Evolutionary conservation across 2,329 filamentous ascomycete genomes (phyloP).

Genomic region (Elsinoe arachidis): DNA sequence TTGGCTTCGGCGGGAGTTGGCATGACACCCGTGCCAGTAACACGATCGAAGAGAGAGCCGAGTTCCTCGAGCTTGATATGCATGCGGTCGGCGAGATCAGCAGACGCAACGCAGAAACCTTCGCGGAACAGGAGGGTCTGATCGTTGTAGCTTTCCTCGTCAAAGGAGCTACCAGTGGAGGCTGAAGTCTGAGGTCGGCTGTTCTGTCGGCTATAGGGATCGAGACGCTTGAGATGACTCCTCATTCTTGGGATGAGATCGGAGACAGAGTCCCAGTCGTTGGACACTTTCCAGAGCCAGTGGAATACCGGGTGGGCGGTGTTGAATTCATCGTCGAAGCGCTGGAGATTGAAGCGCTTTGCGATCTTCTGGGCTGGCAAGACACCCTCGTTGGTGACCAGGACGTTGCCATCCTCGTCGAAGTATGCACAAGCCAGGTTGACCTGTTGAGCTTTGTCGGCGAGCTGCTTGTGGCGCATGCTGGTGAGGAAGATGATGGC

Average conservation of each 20-base stretch:
- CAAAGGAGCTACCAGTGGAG: constrained; percentile 30
- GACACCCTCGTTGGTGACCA: constrained; percentile 61
- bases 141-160: constrained; percentile 53
- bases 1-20: constrained; percentile 7
- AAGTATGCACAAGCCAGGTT: constrained; percentile 56
- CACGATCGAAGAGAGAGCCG: constrained; percentile 64
- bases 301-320: constrained; percentile 71
- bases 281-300: constrained; percentile 76
- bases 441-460: constrained; percentile 44
- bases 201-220: constrained; percentile 26
- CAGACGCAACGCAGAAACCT: constrained; percentile 71
- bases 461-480: constrained; percentile 28
- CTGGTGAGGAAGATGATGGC: constrained; percentile 31
- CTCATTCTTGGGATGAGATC: constrained; percentile 65
- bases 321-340: constrained; percentile 65
- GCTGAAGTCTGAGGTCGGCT: constrained; percentile 22
- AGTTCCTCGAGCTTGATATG: constrained; percentile 49
- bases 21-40: constrained; percentile 53
- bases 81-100: constrained; percentile 61
- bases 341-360: constrained; percentile 61
- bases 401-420: constrained; percentile 54
- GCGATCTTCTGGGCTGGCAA: constrained; percentile 70
- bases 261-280: constrained; percentile 63
- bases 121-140: constrained; percentile 74
- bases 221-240: constrained; percentile 51